phyloP scores from a whole-genome alignment of 306 rosid genomes.

The Carpinus viminea region DNA sequence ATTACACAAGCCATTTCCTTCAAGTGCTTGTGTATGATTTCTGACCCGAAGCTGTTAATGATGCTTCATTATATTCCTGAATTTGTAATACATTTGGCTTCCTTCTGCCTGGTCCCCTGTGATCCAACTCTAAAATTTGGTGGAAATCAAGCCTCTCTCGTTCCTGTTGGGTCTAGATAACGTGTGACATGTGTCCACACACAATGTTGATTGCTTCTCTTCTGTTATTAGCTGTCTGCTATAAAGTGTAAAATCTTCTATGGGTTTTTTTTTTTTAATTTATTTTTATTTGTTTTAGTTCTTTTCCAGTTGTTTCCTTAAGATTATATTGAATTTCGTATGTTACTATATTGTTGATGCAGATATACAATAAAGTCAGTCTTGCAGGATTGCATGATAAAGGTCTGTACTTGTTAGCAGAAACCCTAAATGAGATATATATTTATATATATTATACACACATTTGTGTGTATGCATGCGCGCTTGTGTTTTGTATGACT shows the following conservation, averaged over 20 bases:
- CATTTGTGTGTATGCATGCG: neutral
- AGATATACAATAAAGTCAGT: conserved; percentile 62
- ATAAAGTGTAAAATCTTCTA: conserved; percentile 1
- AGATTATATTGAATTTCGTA: conserved; percentile 16
- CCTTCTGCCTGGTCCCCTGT: conserved; percentile 15
- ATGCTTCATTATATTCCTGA: conserved; percentile 8
- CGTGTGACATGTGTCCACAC: too few relatives aligned
- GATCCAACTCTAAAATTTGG: neutral
- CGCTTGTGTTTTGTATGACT: neutral
- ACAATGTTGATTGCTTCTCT: neutral
- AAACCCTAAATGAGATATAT: conserved; percentile 16
- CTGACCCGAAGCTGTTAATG: conserved; percentile 26
- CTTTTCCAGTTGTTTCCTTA: conserved; percentile 18
- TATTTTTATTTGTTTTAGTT: neutral
- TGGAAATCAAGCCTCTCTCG: neutral
- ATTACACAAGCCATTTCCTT: conserved; percentile 76
- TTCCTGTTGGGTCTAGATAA: neutral
- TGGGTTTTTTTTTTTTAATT: conserved; percentile 7
- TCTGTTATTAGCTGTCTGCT: neutral
- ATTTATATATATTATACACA: neutral
- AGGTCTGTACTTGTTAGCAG: conserved; percentile 50
- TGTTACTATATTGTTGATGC: conserved; percentile 37
- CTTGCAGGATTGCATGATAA: conserved; percentile 96
- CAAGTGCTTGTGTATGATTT: conserved; percentile 69
- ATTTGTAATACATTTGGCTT: conserved; percentile 20